phyloP scores from a whole-genome alignment of 805 yeast genomes.

The Wickerhamomyces alni region DNA sequence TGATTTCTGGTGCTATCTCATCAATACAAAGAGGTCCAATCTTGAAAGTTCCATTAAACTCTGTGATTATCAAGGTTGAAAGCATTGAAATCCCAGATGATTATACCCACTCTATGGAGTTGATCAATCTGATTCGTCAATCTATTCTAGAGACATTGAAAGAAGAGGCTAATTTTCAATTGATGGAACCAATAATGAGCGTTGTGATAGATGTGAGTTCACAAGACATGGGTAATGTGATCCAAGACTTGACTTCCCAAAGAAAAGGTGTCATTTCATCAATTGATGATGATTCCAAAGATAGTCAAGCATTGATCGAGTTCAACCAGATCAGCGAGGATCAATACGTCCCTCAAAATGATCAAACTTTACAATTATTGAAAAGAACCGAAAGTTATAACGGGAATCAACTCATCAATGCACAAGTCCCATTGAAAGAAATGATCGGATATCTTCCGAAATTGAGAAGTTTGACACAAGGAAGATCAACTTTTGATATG shows the following conservation, averaged over 20 bases:
- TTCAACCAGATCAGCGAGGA: slow-evolving; percentile 51
- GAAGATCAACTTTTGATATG: slow-evolving; percentile 83
- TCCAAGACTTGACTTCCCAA: slow-evolving; percentile 76
- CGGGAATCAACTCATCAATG: slow-evolving; percentile 49
- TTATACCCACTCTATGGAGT: slow-evolving; percentile 27
- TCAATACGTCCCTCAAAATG: slow-evolving; percentile 65
- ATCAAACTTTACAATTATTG: slow-evolving; percentile 44
- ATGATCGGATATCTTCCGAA: slow-evolving; percentile 85
- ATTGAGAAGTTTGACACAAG: slow-evolving; percentile 81
- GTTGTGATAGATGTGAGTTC: slow-evolving; percentile 62
- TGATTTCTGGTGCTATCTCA: slow-evolving; percentile 54
- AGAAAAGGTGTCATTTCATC: slow-evolving; percentile 70
- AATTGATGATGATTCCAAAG: slow-evolving; percentile 56
- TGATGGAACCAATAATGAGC: slow-evolving; percentile 87
- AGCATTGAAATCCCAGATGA: slow-evolving; percentile 51
- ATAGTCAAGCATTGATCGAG: slow-evolving; percentile 34
- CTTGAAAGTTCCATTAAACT: slow-evolving; percentile 48
- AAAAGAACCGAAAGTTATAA: slow-evolving; percentile 17
- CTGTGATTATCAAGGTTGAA: slow-evolving; percentile 46
- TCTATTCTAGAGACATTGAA: slow-evolving; percentile 36
- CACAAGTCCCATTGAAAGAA: slow-evolving; percentile 78
- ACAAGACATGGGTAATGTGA: slow-evolving; percentile 72
- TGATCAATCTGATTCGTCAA: slow-evolving; percentile 41
- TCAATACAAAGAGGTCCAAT: slow-evolving; percentile 63
- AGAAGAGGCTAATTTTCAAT: slow-evolving; percentile 31